These are phyloP conservation scores for Aspergillus heteromorphus DNA, from an alignment of 495 filamentous ascomycete genomes.

Conservation along the genomic window DNA sequence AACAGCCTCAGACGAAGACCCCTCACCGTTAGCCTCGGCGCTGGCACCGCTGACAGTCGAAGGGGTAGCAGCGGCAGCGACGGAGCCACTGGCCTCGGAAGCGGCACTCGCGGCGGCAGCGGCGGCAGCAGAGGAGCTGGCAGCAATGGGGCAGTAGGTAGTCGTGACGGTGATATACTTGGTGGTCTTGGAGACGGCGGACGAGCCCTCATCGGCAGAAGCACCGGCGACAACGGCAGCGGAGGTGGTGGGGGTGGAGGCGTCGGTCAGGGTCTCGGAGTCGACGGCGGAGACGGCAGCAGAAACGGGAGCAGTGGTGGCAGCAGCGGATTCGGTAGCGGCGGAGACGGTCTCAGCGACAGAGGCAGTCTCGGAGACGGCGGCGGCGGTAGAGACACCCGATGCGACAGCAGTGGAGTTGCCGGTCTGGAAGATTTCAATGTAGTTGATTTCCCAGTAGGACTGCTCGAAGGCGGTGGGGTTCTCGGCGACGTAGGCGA, in stretches of 20 bases:
- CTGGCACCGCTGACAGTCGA: not conserved
- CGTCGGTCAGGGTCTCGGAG: not conserved
- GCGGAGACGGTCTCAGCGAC: not conserved
- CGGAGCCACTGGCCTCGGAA: not conserved
- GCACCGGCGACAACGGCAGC: not conserved
- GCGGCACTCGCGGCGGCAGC: not conserved
- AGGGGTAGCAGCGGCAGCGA: not conserved
- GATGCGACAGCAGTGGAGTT: slow-evolving; percentile 4
- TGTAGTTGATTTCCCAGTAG: slow-evolving; percentile 68
- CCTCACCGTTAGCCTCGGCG: not conserved
- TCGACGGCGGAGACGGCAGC: not conserved
- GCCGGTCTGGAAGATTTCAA: slow-evolving; percentile 55
- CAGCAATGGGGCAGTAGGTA: slow-evolving; percentile 6
- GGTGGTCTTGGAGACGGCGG: slow-evolving; percentile 6
- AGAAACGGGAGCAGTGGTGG: not conserved
- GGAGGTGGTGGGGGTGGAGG: not conserved
- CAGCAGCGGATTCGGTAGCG: not conserved
- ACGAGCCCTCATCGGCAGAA: not conserved
- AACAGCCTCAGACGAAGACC: not conserved
- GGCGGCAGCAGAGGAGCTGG: not conserved
- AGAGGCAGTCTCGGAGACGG: not conserved
- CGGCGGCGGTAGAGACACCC: not conserved
- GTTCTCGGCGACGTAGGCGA: slow-evolving; percentile 60
- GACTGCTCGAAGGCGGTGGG: slow-evolving; percentile 54
- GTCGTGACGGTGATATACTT: slow-evolving; percentile 16